Evolutionary conservation across 345 rosid species (phyloP), one percentile per base, ranked within the genome.

Genomic region (Brassica napus): DNA sequence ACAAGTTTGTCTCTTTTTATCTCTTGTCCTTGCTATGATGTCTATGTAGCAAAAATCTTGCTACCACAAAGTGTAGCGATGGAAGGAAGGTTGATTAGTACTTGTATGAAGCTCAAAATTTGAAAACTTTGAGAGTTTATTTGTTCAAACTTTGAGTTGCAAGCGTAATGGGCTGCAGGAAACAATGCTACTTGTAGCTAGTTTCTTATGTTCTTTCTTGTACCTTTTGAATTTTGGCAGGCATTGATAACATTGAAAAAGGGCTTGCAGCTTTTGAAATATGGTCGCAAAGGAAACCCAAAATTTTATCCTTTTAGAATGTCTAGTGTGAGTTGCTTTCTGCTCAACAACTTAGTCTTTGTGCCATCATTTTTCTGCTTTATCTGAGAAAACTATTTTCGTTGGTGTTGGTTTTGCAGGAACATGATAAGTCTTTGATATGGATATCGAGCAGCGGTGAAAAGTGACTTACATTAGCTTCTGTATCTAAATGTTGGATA

Each of bases 281-380:
- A 89, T 88, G 97, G 95, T 86, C 92, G 92, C 8, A 89, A 94
- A 83, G 98, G 97, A 81, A 94, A 89, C 82, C 97, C 97, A 6
- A 92, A 92, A 83, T 89, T 92, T 81, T 92, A 86, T 76, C 91
- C 90, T 12, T 94, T 94, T 80, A 89, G 95, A 89, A 86, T 94
- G 71, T 92, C 98, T 74, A 84, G 73, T 84, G 98, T 94, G 87
- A 90, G 98, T 83, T 77, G 16, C 54, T 75, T 7, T 69, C 54
- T 75, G 54, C 55, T 65, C 28, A 34, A 64, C 31, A 16, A 24
- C 28, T 49, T 79, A 35, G 9, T 7, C 23, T 62, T 3, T 63
- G 57, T 16, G 44, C 75, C 64, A 62, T 32, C 28, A 58, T 5
- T 60, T 32, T 42, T 32, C 1, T 16, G 44, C 49, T 26, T 79